Evolutionary conservation across 345 rosid species (phyloP).

Genomic region (Capsella bursapastoris): DNA sequence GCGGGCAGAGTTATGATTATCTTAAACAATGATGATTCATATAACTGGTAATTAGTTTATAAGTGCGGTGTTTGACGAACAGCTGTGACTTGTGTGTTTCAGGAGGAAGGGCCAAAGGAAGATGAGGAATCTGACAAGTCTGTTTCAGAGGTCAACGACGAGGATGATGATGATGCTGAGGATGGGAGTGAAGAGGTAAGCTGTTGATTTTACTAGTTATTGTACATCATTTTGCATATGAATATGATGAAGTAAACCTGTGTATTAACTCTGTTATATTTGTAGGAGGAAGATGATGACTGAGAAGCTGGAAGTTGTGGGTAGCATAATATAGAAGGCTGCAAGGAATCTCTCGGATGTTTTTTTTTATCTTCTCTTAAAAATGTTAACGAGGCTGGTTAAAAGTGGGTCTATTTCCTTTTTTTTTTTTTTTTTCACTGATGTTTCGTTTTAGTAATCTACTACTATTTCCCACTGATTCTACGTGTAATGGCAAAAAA

Average conservation of each 20-base stretch:
- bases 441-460: constrained; percentile 36
- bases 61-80: background rate
- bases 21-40: background rate
- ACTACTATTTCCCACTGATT: constrained; percentile 37
- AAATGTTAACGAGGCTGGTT: constrained; percentile 33
- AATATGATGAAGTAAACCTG: background rate
- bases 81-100: constrained; percentile 3
- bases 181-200: constrained; percentile 80
- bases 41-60: background rate
- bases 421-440: background rate
- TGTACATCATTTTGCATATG: background rate
- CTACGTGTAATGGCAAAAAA: constrained; percentile 33
- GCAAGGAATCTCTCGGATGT: constrained; percentile 31
- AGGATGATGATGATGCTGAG: constrained; percentile 82
- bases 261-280: background rate
- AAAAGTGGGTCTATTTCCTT: background rate
- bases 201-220: background rate
- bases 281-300: constrained; percentile 83
- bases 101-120: constrained; percentile 81
- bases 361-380: background rate
- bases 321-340: constrained; percentile 44
- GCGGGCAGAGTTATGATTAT: background rate
- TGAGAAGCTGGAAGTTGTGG: constrained; percentile 51
- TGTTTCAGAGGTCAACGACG: constrained; percentile 86
- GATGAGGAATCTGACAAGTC: constrained; percentile 97